Base-by-base conservation (phyloP, 164 flowering plant genomes). In the Pachysandra terminalis region DNA sequence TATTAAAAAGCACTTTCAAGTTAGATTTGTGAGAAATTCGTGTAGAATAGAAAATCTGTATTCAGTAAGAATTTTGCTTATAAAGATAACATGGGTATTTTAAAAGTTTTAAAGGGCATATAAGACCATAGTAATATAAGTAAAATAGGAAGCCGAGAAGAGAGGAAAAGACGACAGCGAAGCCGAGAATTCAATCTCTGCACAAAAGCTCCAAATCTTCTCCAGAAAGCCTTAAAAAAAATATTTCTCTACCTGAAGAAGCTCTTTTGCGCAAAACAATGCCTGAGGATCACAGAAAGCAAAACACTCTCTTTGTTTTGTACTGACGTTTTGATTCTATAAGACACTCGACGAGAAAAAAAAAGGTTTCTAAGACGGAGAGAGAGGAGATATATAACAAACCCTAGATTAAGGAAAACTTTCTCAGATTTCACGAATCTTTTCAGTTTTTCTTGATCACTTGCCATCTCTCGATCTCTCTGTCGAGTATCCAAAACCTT, bases 181-280 rank as follows among this genome's bases (percentile, higher is more conserved):
- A 45, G 51, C 6, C 51, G 1, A 40, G 51, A 45, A 13, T 10
- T 5, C 1, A 12, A 12, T 45, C 51, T 45, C 51, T 45, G 51
- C 17, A 1, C 51, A 45, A 45, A 15, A 1, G 2, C 51, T 45
- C 51, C 51, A 45, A 45, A 45, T 10, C 1, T 13, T 15, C 51
- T 45, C 51, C 51, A 45, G 10, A 45, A 45, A 45, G 2, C 17
- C 6, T 45, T 5, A 8, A 14, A 15, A 57, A 21, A 61, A n/a
- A 26, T 67, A n/a, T n/a, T n/a, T n/a, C 64, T 55, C 51, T 35
- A 24, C 57, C 60, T 40, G 3, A 9, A 28, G n/a, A 17, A 35
- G 53, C 51, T 49, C 26, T 64, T 70, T 66, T 21, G 24, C 70
- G 54, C 71, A 70, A 74, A 40, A 10, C 45, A 40, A 40, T 40